Percentiles rank a stretch among this genome's conserved stretches.
These are phyloP conservation scores for Colletotrichum noveboracense DNA, from an alignment of 2,329 filamentous ascomycete species.

Conservation along the genomic window DNA sequence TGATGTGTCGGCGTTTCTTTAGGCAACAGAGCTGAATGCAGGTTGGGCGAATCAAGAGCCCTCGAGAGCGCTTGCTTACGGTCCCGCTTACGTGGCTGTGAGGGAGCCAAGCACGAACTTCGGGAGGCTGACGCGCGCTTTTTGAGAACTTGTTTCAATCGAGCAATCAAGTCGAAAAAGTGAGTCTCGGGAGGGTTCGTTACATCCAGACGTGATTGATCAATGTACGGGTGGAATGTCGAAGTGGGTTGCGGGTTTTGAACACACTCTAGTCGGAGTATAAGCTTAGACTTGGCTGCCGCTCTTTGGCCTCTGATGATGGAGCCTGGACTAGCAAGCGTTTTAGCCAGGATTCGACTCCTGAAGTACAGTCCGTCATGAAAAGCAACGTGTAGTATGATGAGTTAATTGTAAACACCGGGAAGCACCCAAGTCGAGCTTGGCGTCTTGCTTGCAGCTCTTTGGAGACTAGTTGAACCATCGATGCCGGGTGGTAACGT, in stretches of 20 bases:
- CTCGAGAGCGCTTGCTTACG: constrained; percentile 1
- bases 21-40: constrained; percentile 11
- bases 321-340: neutral
- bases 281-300: neutral
- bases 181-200: neutral
- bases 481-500: no score
- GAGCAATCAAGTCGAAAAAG: neutral
- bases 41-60: neutral
- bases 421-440: neutral
- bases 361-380: neutral
- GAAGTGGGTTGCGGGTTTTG: neutral
- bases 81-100: constrained; percentile 13
- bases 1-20: neutral
- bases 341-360: neutral
- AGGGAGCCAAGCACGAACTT: constrained; percentile 1
- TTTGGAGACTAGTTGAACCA: neutral
- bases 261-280: neutral
- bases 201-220: neutral
- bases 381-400: neutral
- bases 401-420: neutral
- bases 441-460: neutral
- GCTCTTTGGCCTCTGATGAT: neutral
- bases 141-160: neutral
- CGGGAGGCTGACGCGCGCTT: neutral
- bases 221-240: neutral